Conservation (phyloP, 1,284 basidiomycete species). For the Vanrija humicola region DNA sequence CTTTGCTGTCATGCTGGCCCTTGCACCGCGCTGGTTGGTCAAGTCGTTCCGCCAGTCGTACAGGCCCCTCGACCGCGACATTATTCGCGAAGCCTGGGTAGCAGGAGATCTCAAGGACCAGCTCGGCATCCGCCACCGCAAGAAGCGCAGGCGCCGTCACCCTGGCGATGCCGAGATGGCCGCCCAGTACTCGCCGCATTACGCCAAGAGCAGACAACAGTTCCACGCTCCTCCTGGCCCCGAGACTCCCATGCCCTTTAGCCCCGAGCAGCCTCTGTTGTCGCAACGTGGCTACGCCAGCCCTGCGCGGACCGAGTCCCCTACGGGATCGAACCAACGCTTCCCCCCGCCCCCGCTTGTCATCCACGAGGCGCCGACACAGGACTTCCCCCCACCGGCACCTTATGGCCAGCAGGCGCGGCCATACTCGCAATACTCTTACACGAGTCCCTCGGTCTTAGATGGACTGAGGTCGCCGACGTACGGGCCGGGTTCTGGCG, state of each 20-base stretch:
- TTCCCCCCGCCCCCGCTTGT: neutral
- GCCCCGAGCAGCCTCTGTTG: neutral
- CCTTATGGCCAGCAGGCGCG: neutral
- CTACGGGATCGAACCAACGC: neutral
- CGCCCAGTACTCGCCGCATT: neutral
- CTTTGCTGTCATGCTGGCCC: constrained; percentile 63
- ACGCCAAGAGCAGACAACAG: neutral
- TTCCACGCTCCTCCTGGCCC: neutral
- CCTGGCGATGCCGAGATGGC: neutral
- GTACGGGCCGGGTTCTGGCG: neutral
- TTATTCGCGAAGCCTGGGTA: constrained; percentile 85
- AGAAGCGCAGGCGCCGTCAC: constrained; percentile 12
- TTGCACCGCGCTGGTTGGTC: constrained; percentile 55
- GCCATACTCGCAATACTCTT: neutral
- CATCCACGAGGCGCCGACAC: neutral
- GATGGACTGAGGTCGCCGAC: neutral
- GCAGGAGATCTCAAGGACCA: constrained; percentile 74
- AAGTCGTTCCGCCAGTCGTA: constrained; percentile 28
- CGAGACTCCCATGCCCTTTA: neutral
- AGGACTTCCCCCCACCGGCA: neutral
- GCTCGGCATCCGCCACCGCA: constrained; percentile 59
- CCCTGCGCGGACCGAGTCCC: neutral
- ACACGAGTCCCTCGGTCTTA: neutral
- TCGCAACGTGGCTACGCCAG: neutral
- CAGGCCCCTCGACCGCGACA: constrained; percentile 56